Conservation (phyloP, 2,329 filamentous ascomycete genomes). For the Aureobasidium sp. region DNA sequence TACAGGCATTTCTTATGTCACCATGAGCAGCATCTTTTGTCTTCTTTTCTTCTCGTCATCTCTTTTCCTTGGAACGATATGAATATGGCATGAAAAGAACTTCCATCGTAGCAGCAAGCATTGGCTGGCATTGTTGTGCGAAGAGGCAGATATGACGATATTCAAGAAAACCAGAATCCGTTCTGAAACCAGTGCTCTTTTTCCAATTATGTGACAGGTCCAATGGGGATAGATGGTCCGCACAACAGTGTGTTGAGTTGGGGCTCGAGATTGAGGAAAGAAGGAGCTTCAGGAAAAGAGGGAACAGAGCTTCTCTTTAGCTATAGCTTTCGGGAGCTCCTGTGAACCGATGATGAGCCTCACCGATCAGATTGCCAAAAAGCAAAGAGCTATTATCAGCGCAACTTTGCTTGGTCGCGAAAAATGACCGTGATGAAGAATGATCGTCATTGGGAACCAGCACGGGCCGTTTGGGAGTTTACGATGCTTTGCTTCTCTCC, state of each 20-base stretch:
- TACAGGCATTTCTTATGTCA: neutral
- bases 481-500: neutral
- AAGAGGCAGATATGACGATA: neutral
- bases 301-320: neutral
- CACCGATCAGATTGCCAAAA: neutral
- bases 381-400: neutral
- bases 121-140: neutral
- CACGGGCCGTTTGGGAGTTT: neutral
- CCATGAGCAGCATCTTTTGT: conserved; percentile 1
- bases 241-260: neutral
- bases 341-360: neutral
- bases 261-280: neutral
- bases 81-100: conserved; percentile 2
- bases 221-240: neutral
- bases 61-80: conserved; percentile 4
- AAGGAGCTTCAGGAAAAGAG: neutral
- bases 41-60: neutral
- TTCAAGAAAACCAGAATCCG: neutral
- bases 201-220: neutral
- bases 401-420: neutral
- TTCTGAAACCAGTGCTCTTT: neutral
- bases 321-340: neutral
- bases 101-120: neutral
- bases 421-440: conserved; percentile 1
- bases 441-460: conserved; percentile 1